phyloP scores from a whole-genome alignment of 2,329 filamentous ascomycete species.

The Colletotrichum tofieldiae region DNA sequence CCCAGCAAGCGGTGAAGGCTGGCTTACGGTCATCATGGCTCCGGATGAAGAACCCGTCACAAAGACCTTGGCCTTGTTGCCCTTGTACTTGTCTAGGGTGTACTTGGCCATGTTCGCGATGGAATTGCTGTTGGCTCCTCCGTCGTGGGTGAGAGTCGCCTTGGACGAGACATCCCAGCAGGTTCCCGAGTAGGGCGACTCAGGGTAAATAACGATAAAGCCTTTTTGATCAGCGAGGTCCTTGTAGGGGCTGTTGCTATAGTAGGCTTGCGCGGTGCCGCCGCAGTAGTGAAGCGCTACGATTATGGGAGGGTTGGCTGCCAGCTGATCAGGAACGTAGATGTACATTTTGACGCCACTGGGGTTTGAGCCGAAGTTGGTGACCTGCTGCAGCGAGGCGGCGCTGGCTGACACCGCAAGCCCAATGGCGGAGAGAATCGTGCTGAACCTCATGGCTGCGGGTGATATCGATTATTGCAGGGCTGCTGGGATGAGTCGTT shows the following conservation, averaged over 20 bases:
- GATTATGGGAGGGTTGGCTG: constrained; percentile 61
- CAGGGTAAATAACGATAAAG: constrained; percentile 68
- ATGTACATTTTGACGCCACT: constrained; percentile 51
- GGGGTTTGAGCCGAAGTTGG: constrained; percentile 50
- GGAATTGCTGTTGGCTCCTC: constrained; percentile 65
- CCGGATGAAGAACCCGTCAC: constrained; percentile 57
- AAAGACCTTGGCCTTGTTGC: constrained; percentile 64
- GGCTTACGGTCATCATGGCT: constrained; percentile 42
- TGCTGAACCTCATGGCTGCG: constrained; percentile 38
- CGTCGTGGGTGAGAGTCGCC: constrained; percentile 64
- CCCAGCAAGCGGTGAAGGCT: too few relatives aligned
- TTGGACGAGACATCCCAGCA: constrained; percentile 75
- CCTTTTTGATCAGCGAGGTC: constrained; percentile 68
- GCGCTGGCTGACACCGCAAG: constrained; percentile 45
- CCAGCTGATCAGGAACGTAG: constrained; percentile 52
- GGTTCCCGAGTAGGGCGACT: constrained; percentile 57
- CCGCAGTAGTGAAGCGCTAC: constrained; percentile 72
- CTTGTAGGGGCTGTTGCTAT: constrained; percentile 66
- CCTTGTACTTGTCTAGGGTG: constrained; percentile 62
- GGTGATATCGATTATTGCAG: background rate
- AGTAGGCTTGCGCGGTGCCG: constrained; percentile 68
- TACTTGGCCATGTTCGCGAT: constrained; percentile 71
- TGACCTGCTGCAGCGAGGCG: constrained; percentile 49
- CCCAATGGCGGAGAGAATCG: constrained; percentile 36
- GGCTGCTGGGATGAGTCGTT: background rate